phyloP scores from a whole-genome alignment of 2,329 filamentous ascomycete genomes.

The Xylariaceae sp. region DNA sequence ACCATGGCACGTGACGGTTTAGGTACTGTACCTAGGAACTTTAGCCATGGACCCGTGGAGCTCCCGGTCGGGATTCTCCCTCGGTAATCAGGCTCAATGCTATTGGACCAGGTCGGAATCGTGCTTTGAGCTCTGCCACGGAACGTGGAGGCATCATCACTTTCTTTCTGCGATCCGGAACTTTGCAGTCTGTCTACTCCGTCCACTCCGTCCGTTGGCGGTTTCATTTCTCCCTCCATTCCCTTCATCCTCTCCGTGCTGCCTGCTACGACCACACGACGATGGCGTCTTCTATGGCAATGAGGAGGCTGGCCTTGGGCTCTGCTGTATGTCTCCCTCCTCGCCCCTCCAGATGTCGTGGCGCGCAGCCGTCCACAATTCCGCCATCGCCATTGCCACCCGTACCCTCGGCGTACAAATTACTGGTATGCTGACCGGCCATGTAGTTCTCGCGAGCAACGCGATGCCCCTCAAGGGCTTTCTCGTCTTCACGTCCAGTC shows the following conservation, averaged over 20 bases:
- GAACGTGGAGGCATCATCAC: slow-evolving; percentile 23
- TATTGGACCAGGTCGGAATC: slow-evolving; percentile 20
- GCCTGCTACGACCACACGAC: slow-evolving; percentile 8
- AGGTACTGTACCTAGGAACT: too few species aligned
- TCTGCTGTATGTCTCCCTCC: slow-evolving; percentile 42
- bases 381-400: too few species aligned
- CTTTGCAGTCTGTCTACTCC: too few species aligned
- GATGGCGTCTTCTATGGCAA: slow-evolving; percentile 58
- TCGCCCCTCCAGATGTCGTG: background rate
- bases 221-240: slow-evolving; percentile 10
- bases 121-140: slow-evolving; percentile 16
- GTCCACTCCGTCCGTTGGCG: too few species aligned
- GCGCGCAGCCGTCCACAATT: too few species aligned
- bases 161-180: slow-evolving; percentile 17
- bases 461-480: slow-evolving; percentile 63
- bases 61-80: slow-evolving; percentile 21
- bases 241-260: slow-evolving; percentile 7
- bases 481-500: slow-evolving; percentile 78
- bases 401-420: background rate
- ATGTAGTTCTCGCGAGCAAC: slow-evolving; percentile 55
- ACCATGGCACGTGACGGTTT: too few species aligned
- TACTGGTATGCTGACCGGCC: background rate
- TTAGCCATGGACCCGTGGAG: too few species aligned
- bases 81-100: slow-evolving; percentile 24
- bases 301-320: slow-evolving; percentile 51